Percentiles rank a stretch among this genome's conserved stretches.
phyloP scores from a whole-genome alignment of 2,329 filamentous ascomycete genomes.

The Microdochium nivale region DNA sequence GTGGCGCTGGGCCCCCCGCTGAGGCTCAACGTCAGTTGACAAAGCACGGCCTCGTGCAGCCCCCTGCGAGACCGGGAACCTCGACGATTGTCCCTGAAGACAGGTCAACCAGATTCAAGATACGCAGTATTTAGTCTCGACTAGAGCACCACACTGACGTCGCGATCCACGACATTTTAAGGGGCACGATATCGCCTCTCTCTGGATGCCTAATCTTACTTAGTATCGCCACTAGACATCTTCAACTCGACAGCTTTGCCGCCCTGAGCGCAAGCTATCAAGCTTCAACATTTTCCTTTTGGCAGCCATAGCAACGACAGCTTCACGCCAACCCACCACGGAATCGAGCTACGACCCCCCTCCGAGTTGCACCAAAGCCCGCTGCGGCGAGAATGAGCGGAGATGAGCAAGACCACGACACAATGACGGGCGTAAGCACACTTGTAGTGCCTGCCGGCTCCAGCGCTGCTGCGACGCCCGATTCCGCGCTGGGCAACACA shows the following conservation, averaged over 20 bases:
- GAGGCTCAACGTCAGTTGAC: background rate
- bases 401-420: conserved; percentile 20
- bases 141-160: background rate
- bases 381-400: conserved; percentile 23
- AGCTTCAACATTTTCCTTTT: background rate
- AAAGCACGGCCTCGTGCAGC: background rate
- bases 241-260: background rate
- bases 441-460: background rate
- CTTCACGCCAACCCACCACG: background rate
- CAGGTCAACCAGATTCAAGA: background rate
- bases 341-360: background rate
- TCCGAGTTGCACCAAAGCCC: background rate
- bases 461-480: conserved; percentile 11
- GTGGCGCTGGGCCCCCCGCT: background rate
- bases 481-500: conserved; percentile 8
- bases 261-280: background rate
- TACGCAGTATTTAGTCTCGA: background rate
- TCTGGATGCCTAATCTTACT: no score
- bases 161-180: background rate
- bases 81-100: background rate
- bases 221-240: background rate
- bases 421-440: conserved; percentile 13
- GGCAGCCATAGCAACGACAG: background rate
- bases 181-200: background rate
- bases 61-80: background rate